These are phyloP conservation scores for Lepiota brunneoincarnata DNA, from an alignment of 768 basidiomycete genomes.

Conservation along the genomic window DNA sequence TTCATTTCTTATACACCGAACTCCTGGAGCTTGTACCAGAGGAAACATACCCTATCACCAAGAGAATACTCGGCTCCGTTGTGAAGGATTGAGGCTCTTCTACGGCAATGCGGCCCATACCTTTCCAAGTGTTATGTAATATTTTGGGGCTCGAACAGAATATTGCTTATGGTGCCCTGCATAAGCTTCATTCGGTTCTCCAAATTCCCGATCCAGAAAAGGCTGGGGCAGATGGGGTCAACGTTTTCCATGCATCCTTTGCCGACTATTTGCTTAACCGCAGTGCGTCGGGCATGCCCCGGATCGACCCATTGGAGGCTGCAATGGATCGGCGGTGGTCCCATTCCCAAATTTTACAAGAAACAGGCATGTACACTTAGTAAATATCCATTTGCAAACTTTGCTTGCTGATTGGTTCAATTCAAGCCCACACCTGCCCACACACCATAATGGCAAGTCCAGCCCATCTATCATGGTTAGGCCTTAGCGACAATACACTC, in stretches of 20 bases:
- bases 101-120: background rate
- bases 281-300: background rate
- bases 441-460: background rate
- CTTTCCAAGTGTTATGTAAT: background rate
- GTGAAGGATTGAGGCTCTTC: background rate
- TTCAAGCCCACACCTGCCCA: background rate
- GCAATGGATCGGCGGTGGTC: background rate
- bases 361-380: background rate
- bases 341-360: background rate
- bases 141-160: background rate
- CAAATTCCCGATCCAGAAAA: background rate
- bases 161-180: constrained; percentile 1
- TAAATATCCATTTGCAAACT: too few relatives aligned
- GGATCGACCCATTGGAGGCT: background rate
- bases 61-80: background rate
- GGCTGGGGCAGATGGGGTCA: background rate
- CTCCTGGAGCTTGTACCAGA: background rate
- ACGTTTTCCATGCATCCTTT: background rate
- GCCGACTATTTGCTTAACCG: background rate
- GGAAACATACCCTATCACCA: background rate
- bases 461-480: too few relatives aligned
- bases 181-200: constrained; percentile 3
- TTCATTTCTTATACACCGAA: constrained; percentile 1
- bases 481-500: too few relatives aligned
- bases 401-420: background rate